Percentiles rank a stretch among this genome's conserved stretches.
phyloP scores from a whole-genome alignment of 2,329 filamentous ascomycete genomes.

The Alternaria arborescens region DNA sequence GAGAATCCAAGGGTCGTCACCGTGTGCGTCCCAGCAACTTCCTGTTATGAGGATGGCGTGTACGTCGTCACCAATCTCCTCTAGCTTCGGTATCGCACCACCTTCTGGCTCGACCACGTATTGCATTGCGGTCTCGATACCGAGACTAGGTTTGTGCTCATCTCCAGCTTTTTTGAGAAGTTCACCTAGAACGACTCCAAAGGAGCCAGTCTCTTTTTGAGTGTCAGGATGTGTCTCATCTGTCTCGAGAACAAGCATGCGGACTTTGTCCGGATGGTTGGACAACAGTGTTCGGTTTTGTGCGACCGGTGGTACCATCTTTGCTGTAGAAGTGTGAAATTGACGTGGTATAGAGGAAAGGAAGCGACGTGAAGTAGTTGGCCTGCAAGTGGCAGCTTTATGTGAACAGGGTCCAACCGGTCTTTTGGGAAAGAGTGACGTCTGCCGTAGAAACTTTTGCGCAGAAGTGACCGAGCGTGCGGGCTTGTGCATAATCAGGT shows the following conservation, averaged over 20 bases:
- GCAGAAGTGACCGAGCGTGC: conserved; percentile 20
- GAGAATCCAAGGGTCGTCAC: conserved; percentile 55
- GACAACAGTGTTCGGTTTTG: conserved; percentile 30
- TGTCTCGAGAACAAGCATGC: conserved; percentile 66
- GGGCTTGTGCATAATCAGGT: conserved; percentile 19
- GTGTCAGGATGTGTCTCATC: conserved; percentile 65
- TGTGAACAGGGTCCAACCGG: neutral
- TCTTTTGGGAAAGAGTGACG: conserved; percentile 9
- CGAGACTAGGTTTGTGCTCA: conserved; percentile 62
- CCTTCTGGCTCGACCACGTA: conserved; percentile 60
- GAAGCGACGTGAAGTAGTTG: neutral
- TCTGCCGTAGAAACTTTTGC: conserved; percentile 13
- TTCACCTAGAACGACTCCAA: conserved; percentile 63
- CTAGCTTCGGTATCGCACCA: conserved; percentile 54
- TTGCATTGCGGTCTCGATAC: conserved; percentile 63
- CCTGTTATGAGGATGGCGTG: conserved; percentile 58
- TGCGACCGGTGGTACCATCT: conserved; percentile 37
- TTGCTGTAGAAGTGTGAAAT: conserved; percentile 6
- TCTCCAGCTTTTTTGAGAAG: conserved; percentile 63
- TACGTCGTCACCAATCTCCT: conserved; percentile 58
- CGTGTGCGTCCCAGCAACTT: conserved; percentile 59
- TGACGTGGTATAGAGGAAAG: neutral
- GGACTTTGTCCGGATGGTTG: conserved; percentile 46
- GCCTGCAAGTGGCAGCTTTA: neutral
- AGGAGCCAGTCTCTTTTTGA: conserved; percentile 59